phyloP scores from a whole-genome alignment of 208 protist genomes.

The Phytomonas serpens region DNA sequence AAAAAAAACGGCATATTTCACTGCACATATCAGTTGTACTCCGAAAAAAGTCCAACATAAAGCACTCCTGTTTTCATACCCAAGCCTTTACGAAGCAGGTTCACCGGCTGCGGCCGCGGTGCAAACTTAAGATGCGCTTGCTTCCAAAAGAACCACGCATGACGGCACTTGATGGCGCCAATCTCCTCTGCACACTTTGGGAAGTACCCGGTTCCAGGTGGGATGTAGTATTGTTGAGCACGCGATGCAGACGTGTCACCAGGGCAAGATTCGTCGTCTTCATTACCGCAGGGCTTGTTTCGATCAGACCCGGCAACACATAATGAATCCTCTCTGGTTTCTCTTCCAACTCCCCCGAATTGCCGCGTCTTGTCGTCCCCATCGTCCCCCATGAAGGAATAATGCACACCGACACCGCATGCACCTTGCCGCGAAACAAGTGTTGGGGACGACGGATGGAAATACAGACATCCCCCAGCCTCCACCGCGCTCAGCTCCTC shows the following conservation, averaged over 20 bases:
- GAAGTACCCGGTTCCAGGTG: conserved; percentile 77
- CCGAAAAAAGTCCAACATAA: conserved; percentile 65
- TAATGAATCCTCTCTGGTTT: background rate
- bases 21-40: conserved; percentile 19
- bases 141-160: conserved; percentile 76
- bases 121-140: conserved; percentile 53
- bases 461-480: conserved; percentile 9
- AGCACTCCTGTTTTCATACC: conserved; percentile 77
- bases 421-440: background rate
- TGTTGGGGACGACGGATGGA: background rate
- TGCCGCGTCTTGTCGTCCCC: background rate
- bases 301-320: background rate
- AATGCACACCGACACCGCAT: background rate
- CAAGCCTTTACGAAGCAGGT: conserved; percentile 71
- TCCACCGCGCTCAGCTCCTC: conserved; percentile 49
- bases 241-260: conserved; percentile 12
- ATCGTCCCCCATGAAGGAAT: background rate
- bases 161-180: conserved; percentile 63
- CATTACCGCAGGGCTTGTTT: background rate
- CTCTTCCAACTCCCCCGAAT: background rate
- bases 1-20: background rate
- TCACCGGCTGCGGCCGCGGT: conserved; percentile 38
- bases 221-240: conserved; percentile 22
- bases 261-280: background rate
- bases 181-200: conserved; percentile 37